Conservation (phyloP, 2,329 filamentous ascomycete genomes). For the Triangularia setosa region DNA sequence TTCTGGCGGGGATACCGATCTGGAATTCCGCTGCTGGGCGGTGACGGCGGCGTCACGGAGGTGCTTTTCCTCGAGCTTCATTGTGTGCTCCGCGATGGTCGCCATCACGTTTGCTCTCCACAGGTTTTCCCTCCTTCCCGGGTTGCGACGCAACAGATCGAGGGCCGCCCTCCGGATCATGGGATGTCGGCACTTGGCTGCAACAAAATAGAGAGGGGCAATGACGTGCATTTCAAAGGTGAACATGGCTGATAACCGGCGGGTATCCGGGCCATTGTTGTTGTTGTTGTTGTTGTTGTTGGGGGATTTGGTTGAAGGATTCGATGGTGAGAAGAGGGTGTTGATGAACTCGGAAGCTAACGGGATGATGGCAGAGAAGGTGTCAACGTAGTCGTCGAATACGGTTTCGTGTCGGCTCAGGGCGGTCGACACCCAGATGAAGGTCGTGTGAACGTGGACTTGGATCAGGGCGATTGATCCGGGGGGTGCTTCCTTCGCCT, state of each 20-base stretch:
- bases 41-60: conserved; percentile 4
- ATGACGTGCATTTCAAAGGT: conserved; percentile 42
- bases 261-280: conserved; percentile 11
- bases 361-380: conserved; percentile 37
- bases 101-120: conserved; percentile 36
- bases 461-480: conserved; percentile 31
- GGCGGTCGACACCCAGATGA: conserved; percentile 34
- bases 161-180: conserved; percentile 38
- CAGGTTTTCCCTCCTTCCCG: conserved; percentile 36
- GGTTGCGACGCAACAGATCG: conserved; percentile 32
- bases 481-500: conserved; percentile 20
- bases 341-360: conserved; percentile 31
- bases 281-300: background rate
- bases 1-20: conserved; percentile 12
- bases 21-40: conserved; percentile 5
- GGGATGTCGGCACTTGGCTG: conserved; percentile 40
- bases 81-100: conserved; percentile 35
- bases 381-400: conserved; percentile 34
- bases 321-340: conserved; percentile 7
- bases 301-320: conserved; percentile 4
- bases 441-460: conserved; percentile 35
- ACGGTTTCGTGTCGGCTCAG: conserved; percentile 32
- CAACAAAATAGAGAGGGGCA: conserved; percentile 40
- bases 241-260: conserved; percentile 29
- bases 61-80: conserved; percentile 28